phyloP scores from a whole-genome alignment of 768 basidiomycete genomes.

The Auricularia heimuer region DNA sequence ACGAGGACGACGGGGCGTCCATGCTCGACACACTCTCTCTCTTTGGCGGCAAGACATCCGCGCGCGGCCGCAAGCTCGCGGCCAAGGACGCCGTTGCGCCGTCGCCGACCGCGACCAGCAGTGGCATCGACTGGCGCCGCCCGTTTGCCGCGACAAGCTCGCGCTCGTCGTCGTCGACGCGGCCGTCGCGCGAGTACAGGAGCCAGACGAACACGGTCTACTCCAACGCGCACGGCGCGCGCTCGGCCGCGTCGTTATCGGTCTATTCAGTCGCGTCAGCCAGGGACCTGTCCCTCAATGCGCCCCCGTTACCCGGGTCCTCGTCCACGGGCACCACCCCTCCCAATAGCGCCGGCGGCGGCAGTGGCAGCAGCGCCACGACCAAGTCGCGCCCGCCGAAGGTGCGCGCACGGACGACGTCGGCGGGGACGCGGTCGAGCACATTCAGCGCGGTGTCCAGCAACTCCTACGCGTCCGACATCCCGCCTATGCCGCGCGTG shows the following conservation, averaged over 20 bases:
- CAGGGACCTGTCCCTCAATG: neutral
- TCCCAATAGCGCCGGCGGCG: neutral
- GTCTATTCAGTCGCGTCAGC: neutral
- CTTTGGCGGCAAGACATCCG: constrained; percentile 11
- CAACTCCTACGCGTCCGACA: neutral
- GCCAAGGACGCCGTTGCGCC: neutral
- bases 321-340: neutral
- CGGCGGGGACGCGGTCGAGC: neutral
- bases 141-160: neutral
- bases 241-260: neutral
- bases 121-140: neutral
- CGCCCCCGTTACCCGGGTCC: neutral
- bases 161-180: neutral
- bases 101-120: neutral
- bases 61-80: neutral
- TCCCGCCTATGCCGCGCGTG: neutral
- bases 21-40: constrained; percentile 18
- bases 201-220: neutral
- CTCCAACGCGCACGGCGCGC: neutral
- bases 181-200: neutral
- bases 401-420: neutral
- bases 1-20: constrained; percentile 32
- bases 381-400: neutral
- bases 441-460: neutral
- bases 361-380: neutral